A percentile compares a stretch with the other conserved stretches of the same genome.
Conservation (phyloP, 768 basidiomycete species). For the Tylopilus cervinicoccineus region DNA sequence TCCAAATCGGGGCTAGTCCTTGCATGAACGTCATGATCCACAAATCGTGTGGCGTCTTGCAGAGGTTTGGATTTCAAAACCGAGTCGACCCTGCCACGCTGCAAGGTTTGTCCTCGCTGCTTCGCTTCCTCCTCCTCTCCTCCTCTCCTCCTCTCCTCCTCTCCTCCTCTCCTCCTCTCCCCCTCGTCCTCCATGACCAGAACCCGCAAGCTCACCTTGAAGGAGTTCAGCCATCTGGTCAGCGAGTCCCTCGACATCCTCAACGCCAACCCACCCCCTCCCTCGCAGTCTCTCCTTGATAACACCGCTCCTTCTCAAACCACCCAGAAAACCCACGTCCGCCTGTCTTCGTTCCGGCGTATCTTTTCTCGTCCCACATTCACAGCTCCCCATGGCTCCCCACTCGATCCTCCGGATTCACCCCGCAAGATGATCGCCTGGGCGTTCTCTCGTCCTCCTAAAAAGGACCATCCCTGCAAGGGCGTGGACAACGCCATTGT, state of each 20-base stretch:
- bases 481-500: slow-evolving; percentile 13
- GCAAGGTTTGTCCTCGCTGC: no score
- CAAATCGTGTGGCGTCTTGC: slow-evolving; percentile 2
- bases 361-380: slow-evolving; percentile 27
- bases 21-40: slow-evolving; percentile 7
- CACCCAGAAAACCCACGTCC: slow-evolving; percentile 14
- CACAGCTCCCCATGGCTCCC: slow-evolving; percentile 5
- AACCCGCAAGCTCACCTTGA: slow-evolving; percentile 26
- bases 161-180: not conserved
- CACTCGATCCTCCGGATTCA: slow-evolving; percentile 11
- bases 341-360: slow-evolving; percentile 27
- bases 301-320: slow-evolving; percentile 14
- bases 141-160: slow-evolving; percentile 1
- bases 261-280: not conserved
- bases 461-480: slow-evolving; percentile 12
- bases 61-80: not conserved
- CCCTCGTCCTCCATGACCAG: slow-evolving; percentile 21
- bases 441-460: slow-evolving; percentile 28
- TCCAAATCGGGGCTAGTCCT: not conserved
- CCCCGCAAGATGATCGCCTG: slow-evolving; percentile 28
- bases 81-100: slow-evolving; percentile 15
- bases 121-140: not conserved
- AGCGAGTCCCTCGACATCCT: slow-evolving; percentile 29
- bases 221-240: slow-evolving; percentile 33
- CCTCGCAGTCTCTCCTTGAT: slow-evolving; percentile 23